phyloP scores from a whole-genome alignment of 192 early-diverging fungal species.

The Dissophora ornata region DNA sequence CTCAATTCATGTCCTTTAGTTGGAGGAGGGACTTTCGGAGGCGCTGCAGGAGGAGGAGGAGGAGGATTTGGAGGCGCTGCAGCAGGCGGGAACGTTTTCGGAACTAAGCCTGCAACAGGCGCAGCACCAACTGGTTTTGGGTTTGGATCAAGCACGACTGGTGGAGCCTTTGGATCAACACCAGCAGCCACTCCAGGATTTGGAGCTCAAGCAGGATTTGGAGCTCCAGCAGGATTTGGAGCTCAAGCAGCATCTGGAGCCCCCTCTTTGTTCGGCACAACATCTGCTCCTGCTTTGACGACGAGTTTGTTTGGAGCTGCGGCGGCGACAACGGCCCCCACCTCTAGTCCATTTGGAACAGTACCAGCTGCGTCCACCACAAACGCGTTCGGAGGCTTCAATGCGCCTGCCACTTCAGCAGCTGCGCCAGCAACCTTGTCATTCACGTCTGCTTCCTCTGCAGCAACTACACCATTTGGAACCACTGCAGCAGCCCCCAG shows the following conservation, averaged over 20 bases:
- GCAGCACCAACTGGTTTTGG: conserved; percentile 14
- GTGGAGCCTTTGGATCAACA: conserved; percentile 8
- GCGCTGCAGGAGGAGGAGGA: no score
- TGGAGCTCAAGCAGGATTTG: not conserved
- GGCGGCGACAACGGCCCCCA: not conserved
- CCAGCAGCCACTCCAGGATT: conserved; percentile 15
- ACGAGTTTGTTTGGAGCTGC: conserved; percentile 1
- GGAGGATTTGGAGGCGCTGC: conserved; percentile 35
- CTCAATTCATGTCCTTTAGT: no score
- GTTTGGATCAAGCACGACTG: conserved; percentile 23
- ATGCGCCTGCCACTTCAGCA: not conserved
- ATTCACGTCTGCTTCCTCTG: no score
- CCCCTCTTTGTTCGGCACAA: not conserved
- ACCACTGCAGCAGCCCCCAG: no score
- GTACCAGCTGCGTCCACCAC: no score
- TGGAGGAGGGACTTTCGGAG: no score
- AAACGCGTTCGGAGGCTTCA: not conserved
- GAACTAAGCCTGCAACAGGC: conserved; percentile 24
- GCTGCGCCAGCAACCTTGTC: not conserved
- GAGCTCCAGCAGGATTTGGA: not conserved
- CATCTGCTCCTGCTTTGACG: not conserved
- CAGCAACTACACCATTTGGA: no score
- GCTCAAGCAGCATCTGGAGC: not conserved
- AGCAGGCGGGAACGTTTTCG: conserved; percentile 20
- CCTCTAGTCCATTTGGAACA: not conserved